These are phyloP conservation scores for Ceratocystis alfenasii DNA, from an alignment of 2,329 filamentous ascomycete genomes.

Conservation along the genomic window DNA sequence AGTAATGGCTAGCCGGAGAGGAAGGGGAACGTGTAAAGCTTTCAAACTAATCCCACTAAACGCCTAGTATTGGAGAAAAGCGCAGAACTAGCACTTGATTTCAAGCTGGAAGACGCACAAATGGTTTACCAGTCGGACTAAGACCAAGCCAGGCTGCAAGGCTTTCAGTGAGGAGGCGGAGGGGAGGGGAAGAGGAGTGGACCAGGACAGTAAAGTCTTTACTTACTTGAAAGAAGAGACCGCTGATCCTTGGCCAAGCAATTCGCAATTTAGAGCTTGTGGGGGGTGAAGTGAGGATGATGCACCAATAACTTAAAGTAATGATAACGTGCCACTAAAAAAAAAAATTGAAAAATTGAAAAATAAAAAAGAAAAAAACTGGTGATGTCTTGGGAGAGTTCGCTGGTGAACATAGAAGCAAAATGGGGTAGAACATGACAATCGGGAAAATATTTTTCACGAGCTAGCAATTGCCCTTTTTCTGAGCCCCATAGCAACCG, in stretches of 20 bases:
- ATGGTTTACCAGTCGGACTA: not conserved
- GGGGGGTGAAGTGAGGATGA: no score
- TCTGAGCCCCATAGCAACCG: not conserved
- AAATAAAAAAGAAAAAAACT: no score
- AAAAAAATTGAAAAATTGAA: no score
- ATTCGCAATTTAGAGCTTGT: no score
- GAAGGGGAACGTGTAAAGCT: not conserved
- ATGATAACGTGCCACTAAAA: no score
- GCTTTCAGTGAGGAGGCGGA: not conserved
- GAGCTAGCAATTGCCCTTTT: not conserved
- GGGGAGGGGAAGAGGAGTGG: not conserved
- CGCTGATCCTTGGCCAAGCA: not conserved
- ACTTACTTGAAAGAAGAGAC: not conserved
- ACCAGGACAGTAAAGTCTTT: not conserved
- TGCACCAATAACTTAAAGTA: no score
- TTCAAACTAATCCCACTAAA: not conserved
- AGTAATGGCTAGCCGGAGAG: not conserved
- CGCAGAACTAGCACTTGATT: not conserved
- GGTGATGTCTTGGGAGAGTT: no score
- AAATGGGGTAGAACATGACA: no score
- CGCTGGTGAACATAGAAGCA: no score
- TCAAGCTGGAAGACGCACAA: not conserved
- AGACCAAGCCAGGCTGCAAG: not conserved
- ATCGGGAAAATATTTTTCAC: no score
- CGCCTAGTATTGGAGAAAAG: not conserved